Evolutionary conservation across 1,284 basidiomycete species (phyloP).

Genomic region (Microbotryum saponariae): DNA sequence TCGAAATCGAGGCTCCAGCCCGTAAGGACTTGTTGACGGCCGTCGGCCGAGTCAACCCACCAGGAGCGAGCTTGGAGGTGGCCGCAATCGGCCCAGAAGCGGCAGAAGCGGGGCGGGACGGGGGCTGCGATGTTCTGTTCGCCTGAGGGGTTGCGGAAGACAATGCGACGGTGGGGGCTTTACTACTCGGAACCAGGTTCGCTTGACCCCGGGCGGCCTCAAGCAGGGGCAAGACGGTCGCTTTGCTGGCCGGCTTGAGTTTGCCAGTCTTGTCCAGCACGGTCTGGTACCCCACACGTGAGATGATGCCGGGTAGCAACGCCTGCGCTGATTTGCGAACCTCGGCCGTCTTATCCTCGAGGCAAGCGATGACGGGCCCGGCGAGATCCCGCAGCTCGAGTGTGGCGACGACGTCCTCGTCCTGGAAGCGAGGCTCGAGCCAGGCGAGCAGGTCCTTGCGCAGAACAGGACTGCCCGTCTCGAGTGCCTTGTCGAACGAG

Average conservation of each 20-base stretch:
- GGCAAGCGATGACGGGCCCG: constrained; percentile 61
- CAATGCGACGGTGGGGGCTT: no score
- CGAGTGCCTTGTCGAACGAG: constrained; percentile 70
- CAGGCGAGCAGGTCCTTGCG: constrained; percentile 76
- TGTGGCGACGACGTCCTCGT: constrained; percentile 46
- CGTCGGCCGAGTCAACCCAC: constrained; percentile 14
- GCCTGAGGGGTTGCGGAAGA: background rate
- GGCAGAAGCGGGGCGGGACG: constrained; percentile 10
- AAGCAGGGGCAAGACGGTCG: constrained; percentile 77
- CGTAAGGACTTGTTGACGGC: constrained; percentile 14
- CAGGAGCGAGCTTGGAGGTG: constrained; percentile 48
- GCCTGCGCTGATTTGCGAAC: constrained; percentile 85
- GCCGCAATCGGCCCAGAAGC: constrained; percentile 29
- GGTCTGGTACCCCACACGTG: constrained; percentile 69
- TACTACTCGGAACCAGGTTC: constrained; percentile 9
- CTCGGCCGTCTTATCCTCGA: constrained; percentile 87
- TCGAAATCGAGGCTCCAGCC: constrained; percentile 12
- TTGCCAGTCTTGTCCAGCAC: constrained; percentile 77
- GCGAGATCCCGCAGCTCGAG: constrained; percentile 72
- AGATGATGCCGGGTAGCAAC: constrained; percentile 69
- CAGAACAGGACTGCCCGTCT: constrained; percentile 80
- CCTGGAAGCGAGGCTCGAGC: constrained; percentile 72
- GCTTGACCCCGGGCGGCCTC: constrained; percentile 50
- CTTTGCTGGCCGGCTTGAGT: constrained; percentile 84
- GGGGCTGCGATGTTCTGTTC: background rate